Conservation (phyloP, 129 eudicot species). For the Escallonia rubra region DNA sequence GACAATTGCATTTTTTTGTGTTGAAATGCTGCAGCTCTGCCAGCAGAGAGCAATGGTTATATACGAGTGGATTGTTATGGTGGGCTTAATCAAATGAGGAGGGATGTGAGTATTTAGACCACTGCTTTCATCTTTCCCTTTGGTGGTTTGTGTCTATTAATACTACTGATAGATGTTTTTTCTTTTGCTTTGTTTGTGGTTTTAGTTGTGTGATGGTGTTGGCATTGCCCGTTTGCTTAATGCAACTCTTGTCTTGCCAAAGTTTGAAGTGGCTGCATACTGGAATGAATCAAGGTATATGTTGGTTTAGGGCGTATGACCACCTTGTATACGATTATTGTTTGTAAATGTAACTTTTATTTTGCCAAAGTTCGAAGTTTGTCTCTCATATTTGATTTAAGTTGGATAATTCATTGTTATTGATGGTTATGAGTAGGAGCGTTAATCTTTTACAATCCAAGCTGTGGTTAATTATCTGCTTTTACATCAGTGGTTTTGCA, state of each 20-base stretch:
- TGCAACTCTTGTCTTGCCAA: constrained; percentile 94
- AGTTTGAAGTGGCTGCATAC: constrained; percentile 96
- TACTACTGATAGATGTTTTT: not conserved
- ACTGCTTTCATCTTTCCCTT: not conserved
- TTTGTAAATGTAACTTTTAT: too few relatives aligned
- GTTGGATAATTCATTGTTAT: too few relatives aligned
- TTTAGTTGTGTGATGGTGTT: constrained; percentile 95
- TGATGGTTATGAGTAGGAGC: too few relatives aligned
- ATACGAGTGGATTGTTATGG: constrained; percentile 98
- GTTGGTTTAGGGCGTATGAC: too few relatives aligned
- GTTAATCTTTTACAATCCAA: too few relatives aligned
- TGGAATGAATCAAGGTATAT: constrained; percentile 95
- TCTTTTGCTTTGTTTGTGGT: not conserved
- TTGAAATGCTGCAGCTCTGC: constrained; percentile 96
- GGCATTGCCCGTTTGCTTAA: constrained; percentile 90
- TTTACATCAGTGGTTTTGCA: constrained; percentile 69
- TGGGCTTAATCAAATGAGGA: constrained; percentile 98
- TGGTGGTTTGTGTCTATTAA: not conserved
- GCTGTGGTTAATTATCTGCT: not conserved
- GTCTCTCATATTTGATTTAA: too few relatives aligned
- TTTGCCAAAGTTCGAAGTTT: too few relatives aligned
- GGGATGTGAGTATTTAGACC: constrained; percentile 64
- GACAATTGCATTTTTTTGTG: constrained; percentile 69
- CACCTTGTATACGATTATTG: too few relatives aligned
- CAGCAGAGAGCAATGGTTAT: constrained; percentile 77